Percentiles rank a stretch among this genome's conserved stretches.
Evolutionary conservation across 768 basidiomycete genomes (phyloP).

Genomic region (Mycena vulgaris): DNA sequence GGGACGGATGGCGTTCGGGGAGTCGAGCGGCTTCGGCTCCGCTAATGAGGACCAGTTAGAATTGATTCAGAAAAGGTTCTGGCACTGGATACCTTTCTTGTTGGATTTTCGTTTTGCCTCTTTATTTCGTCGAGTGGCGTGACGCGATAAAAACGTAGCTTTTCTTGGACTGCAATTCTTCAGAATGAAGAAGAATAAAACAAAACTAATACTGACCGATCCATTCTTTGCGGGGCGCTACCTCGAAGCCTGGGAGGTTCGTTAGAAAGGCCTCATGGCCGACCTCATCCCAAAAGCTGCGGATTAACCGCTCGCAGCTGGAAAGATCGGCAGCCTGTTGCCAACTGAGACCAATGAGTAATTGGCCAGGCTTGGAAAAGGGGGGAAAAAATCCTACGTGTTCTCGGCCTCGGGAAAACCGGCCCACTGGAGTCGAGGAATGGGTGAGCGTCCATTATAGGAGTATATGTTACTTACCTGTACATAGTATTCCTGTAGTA

Average conservation of each 20-base stretch:
- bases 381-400: not conserved
- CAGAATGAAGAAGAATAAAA: not conserved
- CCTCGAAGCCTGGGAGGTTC: not conserved
- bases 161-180: not conserved
- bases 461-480: not conserved
- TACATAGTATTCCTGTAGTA: not conserved
- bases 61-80: not conserved
- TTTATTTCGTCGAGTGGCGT: not conserved
- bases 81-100: not conserved
- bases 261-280: not conserved
- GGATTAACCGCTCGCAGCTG: not conserved
- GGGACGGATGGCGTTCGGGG: not conserved
- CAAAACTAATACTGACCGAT: conserved; percentile 7
- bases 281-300: conserved; percentile 2
- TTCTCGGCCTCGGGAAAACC: not conserved
- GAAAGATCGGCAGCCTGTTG: not conserved
- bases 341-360: not conserved
- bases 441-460: not conserved
- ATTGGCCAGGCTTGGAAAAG: no score
- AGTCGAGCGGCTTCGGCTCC: not conserved
- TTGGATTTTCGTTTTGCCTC: conserved; percentile 6
- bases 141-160: not conserved
- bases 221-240: not conserved
- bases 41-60: not conserved
- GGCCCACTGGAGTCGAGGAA: conserved; percentile 12